Base-by-base conservation (phyloP, 352 stramenopile genomes). In the Phytophthora cryptogea region DNA sequence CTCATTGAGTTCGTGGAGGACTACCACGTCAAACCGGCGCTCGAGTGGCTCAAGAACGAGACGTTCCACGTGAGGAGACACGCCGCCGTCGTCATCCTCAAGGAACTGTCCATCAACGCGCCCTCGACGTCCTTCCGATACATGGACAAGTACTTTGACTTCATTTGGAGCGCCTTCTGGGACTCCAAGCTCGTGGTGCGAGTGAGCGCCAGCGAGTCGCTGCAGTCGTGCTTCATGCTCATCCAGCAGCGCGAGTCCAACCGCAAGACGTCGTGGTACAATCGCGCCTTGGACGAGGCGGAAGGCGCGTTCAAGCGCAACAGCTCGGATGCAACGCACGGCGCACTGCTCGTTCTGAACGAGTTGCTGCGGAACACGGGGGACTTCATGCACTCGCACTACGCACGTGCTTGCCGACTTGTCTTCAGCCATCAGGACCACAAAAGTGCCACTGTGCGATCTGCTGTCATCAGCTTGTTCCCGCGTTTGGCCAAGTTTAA, bases 61-160 rank as follows among this genome's bases (percentile, higher is more conserved):
- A 95, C 81, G 8, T 95, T 94, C 70, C 87, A 95, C 45, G 82
- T 95, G 28, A 85, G 87, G 9, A 68, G 87, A 36, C 87, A 95
- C 44, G 87, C 87, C 7, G 87, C 83, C 2, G 85, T 94, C n/a
- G 76, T 95, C 73, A 94, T 95, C 41, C 42, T 95, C 28, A 93
- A 93, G 56, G 87, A 95, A 46, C 70, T 95, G 32, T 86, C 85
- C 8, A 89, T 88, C 55, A 95, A 95, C 47, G 84, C 87, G 43
- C 87, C 87, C 27, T 93, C 87, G 8, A 95, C 85, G 40, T 80
- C 83, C 14, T 95, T 93, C 54, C 70, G 87, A 27, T 90, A 95
- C 74, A 91, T 95, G 78, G 87, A 95, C 60, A 86, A 82, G 58
- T 95, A 93, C 72, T 95, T 95, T 60, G 87, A 95, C 67, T 87